These are phyloP conservation scores for Sporisorium exsertum DNA, from an alignment of 1,284 basidiomycete species.

Conservation along the genomic window DNA sequence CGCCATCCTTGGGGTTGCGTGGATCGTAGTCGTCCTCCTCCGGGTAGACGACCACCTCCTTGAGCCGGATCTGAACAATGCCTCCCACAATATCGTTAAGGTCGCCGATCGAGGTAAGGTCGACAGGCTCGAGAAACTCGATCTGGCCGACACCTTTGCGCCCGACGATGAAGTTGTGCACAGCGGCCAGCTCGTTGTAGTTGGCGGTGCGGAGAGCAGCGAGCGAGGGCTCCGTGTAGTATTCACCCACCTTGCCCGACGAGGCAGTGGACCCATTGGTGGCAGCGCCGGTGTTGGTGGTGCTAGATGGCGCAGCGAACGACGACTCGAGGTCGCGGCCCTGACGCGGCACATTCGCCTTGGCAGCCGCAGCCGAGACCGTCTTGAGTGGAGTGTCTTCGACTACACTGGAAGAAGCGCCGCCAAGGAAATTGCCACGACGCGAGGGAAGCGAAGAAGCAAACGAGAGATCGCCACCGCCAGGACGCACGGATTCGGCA, in stretches of 20 bases:
- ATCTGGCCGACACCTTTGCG: conserved; percentile 91
- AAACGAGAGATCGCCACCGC: conserved; percentile 54
- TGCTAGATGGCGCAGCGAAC: conserved; percentile 30
- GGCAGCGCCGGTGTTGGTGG: conserved; percentile 10
- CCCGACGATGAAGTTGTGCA: conserved; percentile 82
- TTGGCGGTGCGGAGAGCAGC: conserved; percentile 56
- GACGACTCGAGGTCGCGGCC: conserved; percentile 51
- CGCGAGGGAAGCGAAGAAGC: conserved; percentile 53
- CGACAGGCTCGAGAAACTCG: conserved; percentile 85
- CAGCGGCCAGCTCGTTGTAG: conserved; percentile 75
- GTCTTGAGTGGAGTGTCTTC: conserved; percentile 53
- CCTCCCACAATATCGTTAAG: conserved; percentile 86
- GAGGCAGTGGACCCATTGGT: conserved; percentile 28
- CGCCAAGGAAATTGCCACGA: conserved; percentile 44
- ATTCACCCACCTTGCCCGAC: conserved; percentile 53
- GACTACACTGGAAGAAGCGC: conserved; percentile 29
- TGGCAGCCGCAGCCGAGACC: conserved; percentile 42
- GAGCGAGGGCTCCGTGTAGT: conserved; percentile 62
- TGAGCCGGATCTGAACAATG: conserved; percentile 87
- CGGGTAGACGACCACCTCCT: conserved; percentile 93
- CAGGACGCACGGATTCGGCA: conserved; percentile 48
- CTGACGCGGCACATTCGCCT: conserved; percentile 42
- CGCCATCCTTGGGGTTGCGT: conserved; percentile 61
- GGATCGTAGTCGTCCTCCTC: conserved; percentile 73
- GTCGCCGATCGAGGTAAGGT: conserved; percentile 85